phyloP scores from a whole-genome alignment of 495 filamentous ascomycete genomes.

The Neurospora intermedia region DNA sequence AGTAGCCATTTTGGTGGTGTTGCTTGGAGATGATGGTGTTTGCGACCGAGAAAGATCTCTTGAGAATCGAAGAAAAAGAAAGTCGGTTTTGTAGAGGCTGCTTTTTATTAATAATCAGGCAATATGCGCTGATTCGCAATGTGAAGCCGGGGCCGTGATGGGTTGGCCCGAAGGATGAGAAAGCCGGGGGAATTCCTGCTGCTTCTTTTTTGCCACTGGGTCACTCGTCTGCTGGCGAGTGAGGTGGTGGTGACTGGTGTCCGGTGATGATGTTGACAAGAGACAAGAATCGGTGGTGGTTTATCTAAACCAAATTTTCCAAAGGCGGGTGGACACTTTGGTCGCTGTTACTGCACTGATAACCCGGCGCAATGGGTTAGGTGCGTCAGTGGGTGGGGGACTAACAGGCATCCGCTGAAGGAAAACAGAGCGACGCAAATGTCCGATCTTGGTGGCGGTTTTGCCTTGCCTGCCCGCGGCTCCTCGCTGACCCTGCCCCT shows the following conservation, averaged over 20 bases:
- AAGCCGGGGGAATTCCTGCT: neutral
- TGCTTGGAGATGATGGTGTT: neutral
- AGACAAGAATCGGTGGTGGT: neutral
- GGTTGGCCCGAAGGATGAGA: neutral
- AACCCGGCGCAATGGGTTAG: neutral
- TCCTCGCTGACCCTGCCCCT: neutral
- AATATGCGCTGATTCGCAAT: neutral
- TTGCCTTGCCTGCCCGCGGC: neutral
- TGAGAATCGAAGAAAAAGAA: neutral
- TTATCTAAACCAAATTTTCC: neutral
- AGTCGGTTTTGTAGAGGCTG: neutral
- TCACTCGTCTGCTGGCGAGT: neutral
- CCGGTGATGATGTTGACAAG: neutral
- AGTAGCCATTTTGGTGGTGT: constrained; percentile 40
- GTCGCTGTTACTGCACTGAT: neutral
- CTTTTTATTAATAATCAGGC: neutral
- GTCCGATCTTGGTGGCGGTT: neutral
- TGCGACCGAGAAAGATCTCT: neutral
- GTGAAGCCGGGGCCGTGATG: neutral
- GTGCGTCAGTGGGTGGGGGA: neutral
- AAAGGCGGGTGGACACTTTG: neutral
- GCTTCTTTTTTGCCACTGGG: neutral
- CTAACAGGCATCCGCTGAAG: neutral
- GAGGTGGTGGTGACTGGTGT: neutral
- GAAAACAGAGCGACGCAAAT: neutral